These are phyloP conservation scores for Solanum etuberosum DNA, from an alignment of 257 asterid genomes.

Conservation along the genomic window DNA sequence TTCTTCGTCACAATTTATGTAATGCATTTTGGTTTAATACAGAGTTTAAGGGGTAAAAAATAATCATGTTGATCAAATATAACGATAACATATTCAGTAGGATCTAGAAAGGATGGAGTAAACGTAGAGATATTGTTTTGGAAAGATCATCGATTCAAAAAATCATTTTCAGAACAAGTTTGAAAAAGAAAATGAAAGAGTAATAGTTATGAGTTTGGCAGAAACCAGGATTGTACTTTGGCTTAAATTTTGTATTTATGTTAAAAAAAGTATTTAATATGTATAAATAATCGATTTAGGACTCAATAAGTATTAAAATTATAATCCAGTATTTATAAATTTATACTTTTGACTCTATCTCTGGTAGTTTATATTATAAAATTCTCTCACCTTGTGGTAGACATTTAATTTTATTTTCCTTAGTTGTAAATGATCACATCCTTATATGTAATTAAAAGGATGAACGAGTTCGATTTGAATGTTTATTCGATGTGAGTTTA, in stretches of 20 bases:
- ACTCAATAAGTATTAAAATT: neutral
- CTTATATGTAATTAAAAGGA: neutral
- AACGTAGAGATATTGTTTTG: too few relatives aligned
- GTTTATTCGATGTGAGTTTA: neutral
- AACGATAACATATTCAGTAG: neutral
- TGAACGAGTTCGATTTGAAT: neutral
- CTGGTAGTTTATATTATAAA: neutral
- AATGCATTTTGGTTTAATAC: neutral
- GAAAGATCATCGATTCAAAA: neutral
- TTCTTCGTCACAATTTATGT: neutral
- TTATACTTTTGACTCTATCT: neutral
- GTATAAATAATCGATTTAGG: neutral
- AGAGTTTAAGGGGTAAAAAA: neutral
- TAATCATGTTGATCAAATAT: neutral
- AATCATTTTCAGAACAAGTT: neutral
- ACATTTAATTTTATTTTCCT: neutral
- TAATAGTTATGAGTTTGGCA: neutral
- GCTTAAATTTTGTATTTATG: neutral
- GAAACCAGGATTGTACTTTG: neutral
- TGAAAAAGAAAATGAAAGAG: neutral
- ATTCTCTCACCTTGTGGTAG: neutral
- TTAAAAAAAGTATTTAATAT: neutral
- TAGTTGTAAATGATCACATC: neutral
- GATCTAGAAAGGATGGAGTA: accelerated
- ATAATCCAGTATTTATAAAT: neutral